A percentile compares a stretch with the other conserved stretches of the same genome.
Conservation (phyloP, 768 basidiomycete species). For the Rhodotorula graminis region DNA sequence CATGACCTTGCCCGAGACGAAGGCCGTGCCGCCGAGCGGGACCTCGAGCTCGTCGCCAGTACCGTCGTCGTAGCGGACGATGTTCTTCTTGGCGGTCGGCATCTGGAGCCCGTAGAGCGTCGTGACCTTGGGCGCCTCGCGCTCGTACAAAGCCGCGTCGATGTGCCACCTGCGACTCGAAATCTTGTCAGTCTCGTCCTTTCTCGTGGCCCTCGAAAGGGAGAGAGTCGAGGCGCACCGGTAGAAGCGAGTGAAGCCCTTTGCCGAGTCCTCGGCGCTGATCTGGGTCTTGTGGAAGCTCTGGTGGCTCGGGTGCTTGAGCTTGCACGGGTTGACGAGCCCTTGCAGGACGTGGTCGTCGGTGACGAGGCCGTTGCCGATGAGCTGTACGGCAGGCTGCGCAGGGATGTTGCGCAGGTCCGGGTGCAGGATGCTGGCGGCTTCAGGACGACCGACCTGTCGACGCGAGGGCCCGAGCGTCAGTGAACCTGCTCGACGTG, state of each 20-base stretch:
- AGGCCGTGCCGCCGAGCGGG: conserved; percentile 80
- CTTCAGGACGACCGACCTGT: neutral
- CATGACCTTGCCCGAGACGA: conserved; percentile 67
- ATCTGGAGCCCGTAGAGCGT: conserved; percentile 74
- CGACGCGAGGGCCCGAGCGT: neutral
- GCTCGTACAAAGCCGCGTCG: conserved; percentile 63
- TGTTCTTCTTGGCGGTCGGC: conserved; percentile 62
- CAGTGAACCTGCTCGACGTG: neutral
- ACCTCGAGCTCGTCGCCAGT: conserved; percentile 76
- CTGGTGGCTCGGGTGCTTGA: conserved; percentile 80
- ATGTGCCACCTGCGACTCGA: conserved; percentile 56
- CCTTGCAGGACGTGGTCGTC: conserved; percentile 36
- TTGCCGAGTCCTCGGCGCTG: conserved; percentile 65
- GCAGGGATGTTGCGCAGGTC: conserved; percentile 86
- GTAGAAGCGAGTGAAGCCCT: conserved; percentile 62
- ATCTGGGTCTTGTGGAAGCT: conserved; percentile 80
- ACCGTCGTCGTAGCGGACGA: conserved; percentile 55
- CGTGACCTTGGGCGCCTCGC: conserved; percentile 64
- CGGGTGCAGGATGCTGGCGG: conserved; percentile 53
- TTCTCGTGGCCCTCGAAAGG: too few relatives aligned
- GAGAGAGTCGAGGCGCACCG: conserved; percentile 45
- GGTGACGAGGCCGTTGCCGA: conserved; percentile 66
- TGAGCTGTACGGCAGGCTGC: conserved; percentile 77
- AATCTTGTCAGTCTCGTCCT: neutral
- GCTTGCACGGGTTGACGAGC: conserved; percentile 52